Conservation (phyloP, 2,329 filamentous ascomycete genomes). For the Myriangium duriaei region DNA sequence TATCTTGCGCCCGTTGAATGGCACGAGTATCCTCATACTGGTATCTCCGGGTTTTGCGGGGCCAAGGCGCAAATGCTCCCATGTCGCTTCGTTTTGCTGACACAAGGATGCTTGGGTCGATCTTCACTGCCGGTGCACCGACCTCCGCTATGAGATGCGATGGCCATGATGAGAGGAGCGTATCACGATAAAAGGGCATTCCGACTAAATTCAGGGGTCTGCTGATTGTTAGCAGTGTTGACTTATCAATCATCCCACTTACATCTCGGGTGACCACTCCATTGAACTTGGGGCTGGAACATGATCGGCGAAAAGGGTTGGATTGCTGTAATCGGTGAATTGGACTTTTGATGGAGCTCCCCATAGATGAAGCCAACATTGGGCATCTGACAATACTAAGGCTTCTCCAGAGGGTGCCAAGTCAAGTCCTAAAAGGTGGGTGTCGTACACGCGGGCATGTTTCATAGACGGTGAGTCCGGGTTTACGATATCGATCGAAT, state of each 20-base stretch:
- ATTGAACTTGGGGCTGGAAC: slow-evolving; percentile 40
- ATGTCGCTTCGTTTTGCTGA: slow-evolving; percentile 34
- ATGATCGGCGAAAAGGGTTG: slow-evolving; percentile 64
- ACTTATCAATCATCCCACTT: slow-evolving; percentile 21
- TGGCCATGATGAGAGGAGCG: slow-evolving; percentile 80
- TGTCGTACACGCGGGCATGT: slow-evolving; percentile 62
- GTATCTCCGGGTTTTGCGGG: slow-evolving; percentile 61
- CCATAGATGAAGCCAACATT: slow-evolving; percentile 74
- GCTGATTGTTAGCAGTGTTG: background rate
- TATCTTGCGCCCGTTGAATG: slow-evolving; percentile 45
- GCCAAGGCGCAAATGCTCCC: slow-evolving; percentile 59
- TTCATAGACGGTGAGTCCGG: slow-evolving; percentile 76
- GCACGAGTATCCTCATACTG: slow-evolving; percentile 48
- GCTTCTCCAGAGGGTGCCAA: slow-evolving; percentile 81
- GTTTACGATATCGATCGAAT: slow-evolving; percentile 92
- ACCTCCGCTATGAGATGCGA: slow-evolving; percentile 72
- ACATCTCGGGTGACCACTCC: slow-evolving; percentile 47
- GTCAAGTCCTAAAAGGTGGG: slow-evolving; percentile 67
- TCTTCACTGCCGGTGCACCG: slow-evolving; percentile 64
- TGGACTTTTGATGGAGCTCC: slow-evolving; percentile 74
- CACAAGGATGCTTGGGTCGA: slow-evolving; percentile 58
- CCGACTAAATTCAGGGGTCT: slow-evolving; percentile 75
- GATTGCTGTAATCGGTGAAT: slow-evolving; percentile 70
- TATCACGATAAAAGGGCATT: slow-evolving; percentile 86
- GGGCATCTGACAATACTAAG: slow-evolving; percentile 65